Evolutionary conservation across 2,329 filamentous ascomycete genomes (phyloP), one percentile per base, ranked within the genome.

Genomic region (Fusarium pseudonygamai): DNA sequence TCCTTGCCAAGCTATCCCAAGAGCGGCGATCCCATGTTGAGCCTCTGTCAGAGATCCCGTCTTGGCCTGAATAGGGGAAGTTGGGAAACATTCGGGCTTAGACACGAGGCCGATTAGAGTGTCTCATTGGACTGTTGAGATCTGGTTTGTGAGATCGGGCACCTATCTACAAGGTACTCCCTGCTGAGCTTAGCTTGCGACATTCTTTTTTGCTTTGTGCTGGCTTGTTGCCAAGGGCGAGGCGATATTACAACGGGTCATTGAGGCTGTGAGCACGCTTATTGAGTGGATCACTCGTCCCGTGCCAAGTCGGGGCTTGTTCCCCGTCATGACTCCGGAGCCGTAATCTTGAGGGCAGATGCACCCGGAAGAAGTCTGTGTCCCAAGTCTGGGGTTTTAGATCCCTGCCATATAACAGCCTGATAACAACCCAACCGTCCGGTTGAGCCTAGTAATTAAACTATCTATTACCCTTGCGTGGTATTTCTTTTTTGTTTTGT

Each of bases 361-460:
- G 13, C 12, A 36, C 40, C 43, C 42, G 60, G 43, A 43, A 62
- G 32, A 39, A 15, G 42, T 47, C 43, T 45, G 36, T 22, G 37
- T 57, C 13, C 12, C 12, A 2, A 14, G 7, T 50, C 34, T 32
- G 61, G 68, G 68, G 61, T 46, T 58, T 61, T 47, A 24, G 30
- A 49, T 36, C 62, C 50, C 22, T 45, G 64, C 24, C 32, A 32
- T 55, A 62, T 45, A 30, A 70, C 50, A 52, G 67, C 60, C 69
- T 39, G 58, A 70, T 67, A 56, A 64, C 57, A 72, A 77, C 75
- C 75, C 75, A 77, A 75, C 70, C 66, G 61, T 66, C 73, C 70
- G 75, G 75, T 74, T 75, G 66, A 67, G 72, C 67, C 72, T 63
- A 53, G 62, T 68, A 78, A 77, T 77, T 78, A 68, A 77, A 77